Evolutionary conservation across 352 stramenopile species (phyloP).

Genomic region (Globisporangium iwayamae): DNA sequence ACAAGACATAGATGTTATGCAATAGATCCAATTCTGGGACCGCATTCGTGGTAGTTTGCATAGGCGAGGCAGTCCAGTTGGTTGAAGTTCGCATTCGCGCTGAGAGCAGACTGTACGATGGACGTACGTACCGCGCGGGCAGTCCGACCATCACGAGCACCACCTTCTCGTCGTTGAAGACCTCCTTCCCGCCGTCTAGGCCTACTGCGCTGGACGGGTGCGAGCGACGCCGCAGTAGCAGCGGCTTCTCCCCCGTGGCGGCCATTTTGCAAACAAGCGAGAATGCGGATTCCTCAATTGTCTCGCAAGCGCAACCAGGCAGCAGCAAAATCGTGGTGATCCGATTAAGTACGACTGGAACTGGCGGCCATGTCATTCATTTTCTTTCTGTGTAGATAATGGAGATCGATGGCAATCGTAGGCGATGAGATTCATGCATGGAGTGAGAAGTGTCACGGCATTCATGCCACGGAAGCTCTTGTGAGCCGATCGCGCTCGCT

Average conservation of each 20-base stretch:
- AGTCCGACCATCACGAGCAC: conserved; percentile 91
- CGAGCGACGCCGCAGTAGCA: not conserved
- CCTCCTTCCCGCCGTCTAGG: conserved; percentile 23
- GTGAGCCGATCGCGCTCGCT: not conserved
- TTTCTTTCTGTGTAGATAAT: no score
- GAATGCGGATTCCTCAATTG: not conserved
- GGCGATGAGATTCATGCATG: no score
- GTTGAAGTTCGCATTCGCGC: not conserved
- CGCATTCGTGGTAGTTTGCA: not conserved
- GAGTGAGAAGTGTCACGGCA: no score
- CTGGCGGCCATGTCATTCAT: not conserved
- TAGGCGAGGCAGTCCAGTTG: conserved; percentile 1
- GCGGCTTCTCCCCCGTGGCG: not conserved
- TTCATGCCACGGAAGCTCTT: no score
- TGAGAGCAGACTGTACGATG: no score
- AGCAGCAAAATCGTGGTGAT: not conserved
- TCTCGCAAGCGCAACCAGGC: not conserved
- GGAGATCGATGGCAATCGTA: not conserved
- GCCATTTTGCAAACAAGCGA: not conserved
- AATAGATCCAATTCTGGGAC: not conserved
- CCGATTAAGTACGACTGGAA: not conserved
- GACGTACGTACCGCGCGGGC: conserved; percentile 46
- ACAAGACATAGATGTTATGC: not conserved
- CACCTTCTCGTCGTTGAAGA: conserved; percentile 80
- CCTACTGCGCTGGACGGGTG: not conserved